Conservation (phyloP, 129 eudicot genomes). For the Heracleum sosnowskyi region DNA sequence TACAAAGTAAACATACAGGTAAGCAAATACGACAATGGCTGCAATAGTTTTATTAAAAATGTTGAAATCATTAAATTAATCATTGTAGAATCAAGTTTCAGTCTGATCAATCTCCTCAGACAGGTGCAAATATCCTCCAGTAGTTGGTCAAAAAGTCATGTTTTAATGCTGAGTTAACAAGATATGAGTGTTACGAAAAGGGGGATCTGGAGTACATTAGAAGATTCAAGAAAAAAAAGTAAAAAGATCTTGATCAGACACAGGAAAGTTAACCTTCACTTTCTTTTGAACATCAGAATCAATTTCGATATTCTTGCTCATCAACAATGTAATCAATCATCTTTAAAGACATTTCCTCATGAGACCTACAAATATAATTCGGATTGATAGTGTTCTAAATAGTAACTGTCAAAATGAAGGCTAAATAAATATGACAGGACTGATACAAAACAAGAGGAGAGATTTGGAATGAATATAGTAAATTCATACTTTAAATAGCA, state of each 20-base stretch:
- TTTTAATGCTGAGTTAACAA: neutral
- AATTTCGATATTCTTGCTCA: slow-evolving; percentile 82
- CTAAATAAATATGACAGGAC: neutral
- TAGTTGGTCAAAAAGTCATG: neutral
- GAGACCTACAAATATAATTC: slow-evolving; percentile 55
- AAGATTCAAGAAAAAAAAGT: neutral
- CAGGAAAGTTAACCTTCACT: slow-evolving; percentile 56
- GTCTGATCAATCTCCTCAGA: neutral
- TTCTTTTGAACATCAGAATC: slow-evolving; percentile 52
- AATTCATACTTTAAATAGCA: no score
- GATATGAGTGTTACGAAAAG: neutral
- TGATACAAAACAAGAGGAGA: neutral
- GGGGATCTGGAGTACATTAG: neutral
- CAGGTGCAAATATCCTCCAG: neutral
- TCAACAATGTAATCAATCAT: slow-evolving; percentile 74
- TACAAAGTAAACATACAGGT: neutral
- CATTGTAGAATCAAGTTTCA: slow-evolving; percentile 1
- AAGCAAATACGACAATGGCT: neutral
- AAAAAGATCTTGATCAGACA: slow-evolving; percentile 10
- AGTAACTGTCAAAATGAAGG: neutral
- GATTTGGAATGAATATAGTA: neutral
- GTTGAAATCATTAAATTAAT: neutral
- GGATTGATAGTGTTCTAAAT: neutral
- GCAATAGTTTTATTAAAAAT: neutral
- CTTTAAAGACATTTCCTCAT: slow-evolving; percentile 81